Base-by-base conservation (phyloP, 108 stramenopile genomes). In the Nitzschia sp. region DNA sequence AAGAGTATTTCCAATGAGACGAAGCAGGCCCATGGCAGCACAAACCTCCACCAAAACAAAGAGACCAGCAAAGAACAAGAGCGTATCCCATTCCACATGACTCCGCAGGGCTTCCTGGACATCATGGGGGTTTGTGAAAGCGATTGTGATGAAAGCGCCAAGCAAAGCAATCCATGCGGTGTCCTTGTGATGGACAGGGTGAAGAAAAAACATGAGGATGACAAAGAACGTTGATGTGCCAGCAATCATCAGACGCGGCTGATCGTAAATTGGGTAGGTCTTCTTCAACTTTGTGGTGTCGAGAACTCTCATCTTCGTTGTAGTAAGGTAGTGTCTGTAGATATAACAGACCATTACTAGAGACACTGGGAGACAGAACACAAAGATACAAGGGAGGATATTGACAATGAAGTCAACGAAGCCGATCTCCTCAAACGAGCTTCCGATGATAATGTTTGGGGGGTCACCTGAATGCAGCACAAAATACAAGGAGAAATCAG, bases 41-140 rank as follows among this genome's bases (percentile, higher is more conserved):
- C 82, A 79, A 2, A 80, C 83, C 65, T 87, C 86, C 11, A 87
- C 82, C 30, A 87, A 52, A 31, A 87, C 86, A 64, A 86, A 86
- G 21, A 86, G 62, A 15, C 80, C 85, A 22, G 85, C 85, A 45
- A 86, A 86, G 56, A 86, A 86, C 3, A 86, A 55, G 45, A 86
- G 66, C 2, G 85, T 86, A 36, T 86, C 85, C 85, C 85, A 86
- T 57, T 86, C 85, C 55, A 86, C 80, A 56, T 86, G 80, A 72
- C 82, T 82, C 15, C 82, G 75, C 22, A 83, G 72, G 3, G 79
- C 83, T 64, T 75, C 73, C 68, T 84, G 83, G 1, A 87, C 75
- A 60, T 87, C 86, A 59, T 87, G 86, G 23, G 86, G 86, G 61
- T 83, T 82, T 25, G 83, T 81, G 23, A 84, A 80, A 19, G 80